A percentile compares a stretch with the other conserved stretches of the same genome.
These are phyloP conservation scores for Achaetomium macrosporum DNA, from an alignment of 2,329 filamentous ascomycete species.

Conservation along the genomic window DNA sequence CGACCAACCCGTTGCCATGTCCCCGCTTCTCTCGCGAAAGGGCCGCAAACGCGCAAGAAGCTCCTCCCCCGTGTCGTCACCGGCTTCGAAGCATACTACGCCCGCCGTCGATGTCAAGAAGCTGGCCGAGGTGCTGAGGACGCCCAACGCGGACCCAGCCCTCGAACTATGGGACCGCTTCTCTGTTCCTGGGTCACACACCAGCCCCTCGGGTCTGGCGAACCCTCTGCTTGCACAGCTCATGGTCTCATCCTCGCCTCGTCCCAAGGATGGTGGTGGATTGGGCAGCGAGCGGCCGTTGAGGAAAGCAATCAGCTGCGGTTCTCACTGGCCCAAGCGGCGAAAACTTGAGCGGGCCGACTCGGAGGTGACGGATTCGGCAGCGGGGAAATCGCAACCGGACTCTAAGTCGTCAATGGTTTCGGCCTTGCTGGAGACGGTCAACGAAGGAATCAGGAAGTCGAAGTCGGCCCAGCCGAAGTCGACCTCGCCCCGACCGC, in stretches of 20 bases:
- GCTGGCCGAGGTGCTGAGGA: conserved; percentile 54
- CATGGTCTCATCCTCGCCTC: conserved; percentile 65
- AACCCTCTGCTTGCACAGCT: conserved; percentile 59
- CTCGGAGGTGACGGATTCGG: conserved; percentile 29
- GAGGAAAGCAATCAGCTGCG: conserved; percentile 63
- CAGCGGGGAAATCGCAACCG: conserved; percentile 36
- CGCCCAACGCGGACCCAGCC: conserved; percentile 65
- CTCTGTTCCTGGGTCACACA: conserved; percentile 45
- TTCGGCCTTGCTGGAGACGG: conserved; percentile 61
- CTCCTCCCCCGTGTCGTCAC: conserved; percentile 67
- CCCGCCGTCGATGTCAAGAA: conserved; percentile 53
- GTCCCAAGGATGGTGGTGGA: conserved; percentile 39
- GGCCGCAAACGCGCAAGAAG: conserved; percentile 65
- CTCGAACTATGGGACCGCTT: conserved; percentile 74
- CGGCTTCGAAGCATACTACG: conserved; percentile 43
- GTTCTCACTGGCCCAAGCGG: conserved; percentile 65
- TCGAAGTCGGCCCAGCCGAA: conserved; percentile 30
- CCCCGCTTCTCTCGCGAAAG: conserved; percentile 44
- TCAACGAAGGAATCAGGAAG: conserved; percentile 48
- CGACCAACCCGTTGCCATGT: conserved; percentile 37
- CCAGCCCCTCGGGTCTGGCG: conserved; percentile 39
- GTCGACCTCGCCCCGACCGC: conserved; percentile 43
- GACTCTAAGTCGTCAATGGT: conserved; percentile 53
- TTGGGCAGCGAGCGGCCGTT: conserved; percentile 44
- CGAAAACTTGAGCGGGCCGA: conserved; percentile 51